Evolutionary conservation across 371 early-diverging fungal genomes (phyloP), one percentile per base, ranked within the genome.

Genomic region (Mortierella polycephala): DNA sequence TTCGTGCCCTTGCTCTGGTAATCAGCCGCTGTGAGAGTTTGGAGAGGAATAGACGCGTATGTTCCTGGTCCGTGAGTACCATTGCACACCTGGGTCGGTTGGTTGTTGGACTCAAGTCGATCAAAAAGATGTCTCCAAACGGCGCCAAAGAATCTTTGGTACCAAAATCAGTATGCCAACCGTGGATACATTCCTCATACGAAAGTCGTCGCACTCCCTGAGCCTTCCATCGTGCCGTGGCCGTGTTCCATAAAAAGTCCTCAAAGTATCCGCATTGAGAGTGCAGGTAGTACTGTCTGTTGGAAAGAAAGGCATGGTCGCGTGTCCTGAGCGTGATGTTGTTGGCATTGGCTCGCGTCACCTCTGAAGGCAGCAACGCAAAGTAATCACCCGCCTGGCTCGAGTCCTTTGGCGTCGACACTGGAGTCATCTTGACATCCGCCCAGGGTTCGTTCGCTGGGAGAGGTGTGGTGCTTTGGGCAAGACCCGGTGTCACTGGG

Each of bases 281-380:
- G 46, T 77, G 77, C 47, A 77, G 20, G 41, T 71, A 77, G 18
- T 77, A 77, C 49, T 64, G 71, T 23, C 77, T 40, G 62, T 71
- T 71, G 58, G 77, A 67, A 45, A 77, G 77, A 41, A 77, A 77
- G n/a, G 71, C 72, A 42, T 77, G 64, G 57, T 71, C 77, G 40
- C 77, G 77, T 3, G 77, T 77, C 2, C 77, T 63, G 30, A 77
- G 67, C 6, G 77, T 77, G 41, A 77, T 77, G 69, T 77, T 77
- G 65, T 71, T 77, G 71, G 77, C 77, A 49, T 77, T 77, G 53
- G 77, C 77, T 5, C 77, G 77, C 3, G 77, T 77, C 51, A 71
- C 65, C 58, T 77, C 77, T 5, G 68, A 62, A 14, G 77, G 72
- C 62, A 67, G 60, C 30, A 71, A 46, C 12, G 67, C 61, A 23